These are phyloP conservation scores for Rhizopogon parksii DNA, from an alignment of 1,284 basidiomycete genomes.

Conservation along the genomic window DNA sequence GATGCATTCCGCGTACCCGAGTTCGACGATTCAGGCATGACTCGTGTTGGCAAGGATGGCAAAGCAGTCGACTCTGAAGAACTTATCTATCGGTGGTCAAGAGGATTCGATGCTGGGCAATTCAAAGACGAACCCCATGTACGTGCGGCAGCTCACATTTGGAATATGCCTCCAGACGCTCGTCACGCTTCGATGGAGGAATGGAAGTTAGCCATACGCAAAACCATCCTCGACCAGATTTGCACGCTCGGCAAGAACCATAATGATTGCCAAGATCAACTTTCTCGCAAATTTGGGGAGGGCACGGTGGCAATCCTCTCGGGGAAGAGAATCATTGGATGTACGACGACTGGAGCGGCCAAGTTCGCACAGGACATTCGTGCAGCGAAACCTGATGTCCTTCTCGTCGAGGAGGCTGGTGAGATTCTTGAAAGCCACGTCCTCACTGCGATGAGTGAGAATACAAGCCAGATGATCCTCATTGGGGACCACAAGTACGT, in stretches of 20 bases:
- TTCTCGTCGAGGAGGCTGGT: slow-evolving; percentile 65
- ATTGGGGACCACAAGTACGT: slow-evolving; percentile 67
- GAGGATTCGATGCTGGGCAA: slow-evolving; percentile 36
- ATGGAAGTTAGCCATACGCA: slow-evolving; percentile 39
- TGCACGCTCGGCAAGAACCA: slow-evolving; percentile 33
- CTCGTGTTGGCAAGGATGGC: slow-evolving; percentile 33
- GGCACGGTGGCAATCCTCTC: slow-evolving; percentile 32
- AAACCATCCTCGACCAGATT: slow-evolving; percentile 33
- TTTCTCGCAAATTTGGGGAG: slow-evolving; percentile 34
- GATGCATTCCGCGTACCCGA: slow-evolving; percentile 44
- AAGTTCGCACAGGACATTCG: slow-evolving; percentile 45
- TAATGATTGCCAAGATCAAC: slow-evolving; percentile 33
- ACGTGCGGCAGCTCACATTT: slow-evolving; percentile 28
- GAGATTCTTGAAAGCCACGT: slow-evolving; percentile 65
- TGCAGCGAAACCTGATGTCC: slow-evolving; percentile 39
- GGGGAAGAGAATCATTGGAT: slow-evolving; percentile 55
- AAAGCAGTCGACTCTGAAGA: slow-evolving; percentile 31
- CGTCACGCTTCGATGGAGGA: slow-evolving; percentile 28
- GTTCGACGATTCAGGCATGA: slow-evolving; percentile 34
- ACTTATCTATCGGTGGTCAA: slow-evolving; percentile 43
- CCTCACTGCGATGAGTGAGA: slow-evolving; percentile 44
- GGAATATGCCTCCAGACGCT: slow-evolving; percentile 34
- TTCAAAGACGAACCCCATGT: slow-evolving; percentile 29
- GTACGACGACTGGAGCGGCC: slow-evolving; percentile 62
- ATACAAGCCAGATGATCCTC: slow-evolving; percentile 48